Percentiles rank a stretch among this genome's conserved stretches.
These are phyloP conservation scores for Calonectria multiphialidica DNA, from an alignment of 2,329 filamentous ascomycete genomes.

Conservation along the genomic window DNA sequence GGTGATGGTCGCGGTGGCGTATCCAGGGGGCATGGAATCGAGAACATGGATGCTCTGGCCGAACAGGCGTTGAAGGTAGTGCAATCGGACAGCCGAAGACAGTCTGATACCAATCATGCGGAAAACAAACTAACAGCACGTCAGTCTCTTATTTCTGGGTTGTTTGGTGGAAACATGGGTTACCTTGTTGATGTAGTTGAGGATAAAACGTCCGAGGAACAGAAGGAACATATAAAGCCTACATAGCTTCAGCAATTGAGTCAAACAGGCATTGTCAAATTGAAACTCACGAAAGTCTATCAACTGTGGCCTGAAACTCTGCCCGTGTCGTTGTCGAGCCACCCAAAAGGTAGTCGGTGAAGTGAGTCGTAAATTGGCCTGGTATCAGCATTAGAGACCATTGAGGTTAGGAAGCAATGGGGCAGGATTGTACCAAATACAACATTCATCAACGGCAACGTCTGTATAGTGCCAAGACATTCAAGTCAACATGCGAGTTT, in stretches of 20 bases:
- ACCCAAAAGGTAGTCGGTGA: constrained; percentile 56
- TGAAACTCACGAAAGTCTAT: constrained; percentile 57
- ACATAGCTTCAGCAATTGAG: constrained; percentile 6
- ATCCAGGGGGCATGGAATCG: constrained; percentile 73
- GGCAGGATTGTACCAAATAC: constrained; percentile 60
- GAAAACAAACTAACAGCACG: constrained; percentile 62
- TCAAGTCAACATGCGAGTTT: background rate
- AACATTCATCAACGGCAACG: constrained; percentile 70
- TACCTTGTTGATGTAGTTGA: constrained; percentile 73
- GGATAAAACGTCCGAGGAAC: constrained; percentile 74
- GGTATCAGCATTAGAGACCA: background rate
- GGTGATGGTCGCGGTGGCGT: constrained; percentile 73
- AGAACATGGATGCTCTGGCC: constrained; percentile 75
- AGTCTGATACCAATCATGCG: constrained; percentile 73
- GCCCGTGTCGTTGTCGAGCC: constrained; percentile 46
- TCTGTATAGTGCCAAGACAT: constrained; percentile 40
- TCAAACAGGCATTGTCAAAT: background rate
- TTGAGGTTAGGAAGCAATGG: too few species aligned
- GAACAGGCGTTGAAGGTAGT: constrained; percentile 75
- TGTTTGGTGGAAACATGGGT: background rate
- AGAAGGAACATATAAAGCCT: constrained; percentile 78
- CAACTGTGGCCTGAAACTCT: constrained; percentile 56
- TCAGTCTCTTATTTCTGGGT: background rate
- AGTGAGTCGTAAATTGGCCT: constrained; percentile 61
- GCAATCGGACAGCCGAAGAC: constrained; percentile 71